Percentiles rank a stretch among this genome's conserved stretches.
Evolutionary conservation across 2,329 filamentous ascomycete genomes (phyloP).

Genomic region (Colletotrichum phormii): DNA sequence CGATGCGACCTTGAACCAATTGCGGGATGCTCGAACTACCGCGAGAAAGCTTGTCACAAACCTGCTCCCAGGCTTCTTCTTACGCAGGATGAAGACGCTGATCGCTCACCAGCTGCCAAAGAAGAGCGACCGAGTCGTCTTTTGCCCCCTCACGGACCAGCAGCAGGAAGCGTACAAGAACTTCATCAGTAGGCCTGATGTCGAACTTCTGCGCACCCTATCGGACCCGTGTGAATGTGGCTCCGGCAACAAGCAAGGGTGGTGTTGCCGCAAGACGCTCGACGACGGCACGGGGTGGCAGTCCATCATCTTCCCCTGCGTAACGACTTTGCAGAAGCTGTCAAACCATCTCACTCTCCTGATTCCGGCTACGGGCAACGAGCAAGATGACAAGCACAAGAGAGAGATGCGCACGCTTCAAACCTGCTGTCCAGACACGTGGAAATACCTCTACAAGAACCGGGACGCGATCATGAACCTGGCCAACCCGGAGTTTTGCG

Average conservation of each 20-base stretch:
- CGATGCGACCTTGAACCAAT: constrained; percentile 85
- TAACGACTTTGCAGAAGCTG: constrained; percentile 85
- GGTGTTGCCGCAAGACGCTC: constrained; percentile 78
- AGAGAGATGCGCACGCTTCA: constrained; percentile 81
- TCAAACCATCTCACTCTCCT: constrained; percentile 93
- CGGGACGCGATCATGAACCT: constrained; percentile 84
- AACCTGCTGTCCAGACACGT: constrained; percentile 78
- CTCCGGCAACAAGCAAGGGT: constrained; percentile 78
- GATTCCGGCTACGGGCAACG: constrained; percentile 72
- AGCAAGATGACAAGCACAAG: constrained; percentile 78
- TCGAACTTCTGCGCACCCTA: constrained; percentile 75
- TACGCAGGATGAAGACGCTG: constrained; percentile 91
- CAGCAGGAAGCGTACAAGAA: constrained; percentile 87
- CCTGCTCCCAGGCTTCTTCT: constrained; percentile 88
- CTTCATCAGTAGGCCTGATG: constrained; percentile 78
- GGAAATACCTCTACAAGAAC: constrained; percentile 78
- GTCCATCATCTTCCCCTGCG: constrained; percentile 84
- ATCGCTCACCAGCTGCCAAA: constrained; percentile 94
- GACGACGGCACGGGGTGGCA: constrained; percentile 77
- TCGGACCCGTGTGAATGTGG: constrained; percentile 77
- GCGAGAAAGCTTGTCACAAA: constrained; percentile 89
- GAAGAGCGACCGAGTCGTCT: constrained; percentile 94
- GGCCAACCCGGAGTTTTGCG: constrained; percentile 90
- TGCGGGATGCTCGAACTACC: constrained; percentile 83
- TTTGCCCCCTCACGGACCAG: constrained; percentile 87